These are phyloP conservation scores for Sclerotinia minor DNA, from an alignment of 2,329 filamentous ascomycete genomes.

Conservation along the genomic window DNA sequence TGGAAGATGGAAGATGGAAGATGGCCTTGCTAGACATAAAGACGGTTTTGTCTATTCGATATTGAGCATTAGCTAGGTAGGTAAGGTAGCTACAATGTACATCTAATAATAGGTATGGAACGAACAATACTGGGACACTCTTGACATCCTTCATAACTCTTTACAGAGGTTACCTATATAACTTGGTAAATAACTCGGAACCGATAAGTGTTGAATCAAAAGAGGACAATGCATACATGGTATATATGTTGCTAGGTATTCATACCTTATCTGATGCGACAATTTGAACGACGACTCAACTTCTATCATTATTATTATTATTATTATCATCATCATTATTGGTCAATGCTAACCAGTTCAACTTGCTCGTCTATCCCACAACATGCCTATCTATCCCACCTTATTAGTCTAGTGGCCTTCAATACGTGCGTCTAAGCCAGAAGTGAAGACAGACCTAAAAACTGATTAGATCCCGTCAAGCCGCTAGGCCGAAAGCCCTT, in stretches of 20 bases:
- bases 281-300: neutral
- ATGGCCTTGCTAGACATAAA: too few relatives aligned
- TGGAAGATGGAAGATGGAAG: too few relatives aligned
- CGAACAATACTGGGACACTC: too few relatives aligned
- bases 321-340: neutral
- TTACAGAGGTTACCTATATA: neutral
- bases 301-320: too few relatives aligned
- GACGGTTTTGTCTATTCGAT: too few relatives aligned
- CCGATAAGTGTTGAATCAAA: neutral
- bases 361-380: neutral
- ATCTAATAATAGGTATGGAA: too few relatives aligned
- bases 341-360: neutral
- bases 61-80: neutral
- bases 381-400: neutral
- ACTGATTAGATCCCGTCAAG: neutral
- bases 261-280: neutral
- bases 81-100: neutral
- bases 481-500: slow-evolving; percentile 8
- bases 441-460: neutral
- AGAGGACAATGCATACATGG: neutral
- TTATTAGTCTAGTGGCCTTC: neutral
- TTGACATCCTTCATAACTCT: too few relatives aligned
- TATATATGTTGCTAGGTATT: too few relatives aligned
- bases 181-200: neutral
- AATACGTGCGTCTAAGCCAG: neutral